These are phyloP conservation scores for Pelargonium myrrhifolium DNA, from an alignment of 441 rosid species.

Conservation along the genomic window DNA sequence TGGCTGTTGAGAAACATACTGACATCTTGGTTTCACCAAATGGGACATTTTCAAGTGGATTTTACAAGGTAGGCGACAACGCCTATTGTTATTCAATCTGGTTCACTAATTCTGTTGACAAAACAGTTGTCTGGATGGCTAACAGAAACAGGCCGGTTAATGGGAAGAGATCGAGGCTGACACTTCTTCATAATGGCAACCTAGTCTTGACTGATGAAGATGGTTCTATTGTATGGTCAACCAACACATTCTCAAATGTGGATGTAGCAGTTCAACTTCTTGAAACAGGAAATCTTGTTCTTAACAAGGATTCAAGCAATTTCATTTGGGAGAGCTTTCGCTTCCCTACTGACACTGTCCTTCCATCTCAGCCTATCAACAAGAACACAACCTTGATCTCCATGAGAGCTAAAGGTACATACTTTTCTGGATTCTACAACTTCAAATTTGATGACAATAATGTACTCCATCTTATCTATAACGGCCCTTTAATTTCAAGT, in stretches of 20 bases:
- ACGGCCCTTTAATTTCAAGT: conserved; percentile 22
- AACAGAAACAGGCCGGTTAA: conserved; percentile 26
- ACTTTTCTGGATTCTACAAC: conserved; percentile 20
- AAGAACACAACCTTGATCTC: conserved; percentile 21
- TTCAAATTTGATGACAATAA: conserved; percentile 24
- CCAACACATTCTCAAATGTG: conserved; percentile 11
- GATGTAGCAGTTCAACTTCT: conserved; percentile 11
- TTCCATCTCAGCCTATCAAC: conserved; percentile 19
- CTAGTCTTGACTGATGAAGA: conserved; percentile 21
- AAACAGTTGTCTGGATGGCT: conserved; percentile 28
- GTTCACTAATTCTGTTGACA: conserved; percentile 21
- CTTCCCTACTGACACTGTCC: conserved; percentile 21
- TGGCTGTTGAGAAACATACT: conserved; percentile 17
- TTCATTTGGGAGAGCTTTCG: conserved; percentile 24
- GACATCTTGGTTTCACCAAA: conserved; percentile 19
- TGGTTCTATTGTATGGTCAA: conserved; percentile 21
- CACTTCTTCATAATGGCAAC: conserved; percentile 18
- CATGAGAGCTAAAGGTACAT: conserved; percentile 14
- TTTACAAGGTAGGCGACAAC: conserved; percentile 19
- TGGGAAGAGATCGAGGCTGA: conserved; percentile 17
- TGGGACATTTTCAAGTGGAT: conserved; percentile 21
- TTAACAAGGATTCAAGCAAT: conserved; percentile 6
- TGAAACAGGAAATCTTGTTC: conserved; percentile 21
- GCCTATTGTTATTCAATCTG: conserved; percentile 26
- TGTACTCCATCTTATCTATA: conserved; percentile 17